These are phyloP conservation scores for Thelonectria olida DNA, from an alignment of 2,329 filamentous ascomycete species.

Conservation along the genomic window DNA sequence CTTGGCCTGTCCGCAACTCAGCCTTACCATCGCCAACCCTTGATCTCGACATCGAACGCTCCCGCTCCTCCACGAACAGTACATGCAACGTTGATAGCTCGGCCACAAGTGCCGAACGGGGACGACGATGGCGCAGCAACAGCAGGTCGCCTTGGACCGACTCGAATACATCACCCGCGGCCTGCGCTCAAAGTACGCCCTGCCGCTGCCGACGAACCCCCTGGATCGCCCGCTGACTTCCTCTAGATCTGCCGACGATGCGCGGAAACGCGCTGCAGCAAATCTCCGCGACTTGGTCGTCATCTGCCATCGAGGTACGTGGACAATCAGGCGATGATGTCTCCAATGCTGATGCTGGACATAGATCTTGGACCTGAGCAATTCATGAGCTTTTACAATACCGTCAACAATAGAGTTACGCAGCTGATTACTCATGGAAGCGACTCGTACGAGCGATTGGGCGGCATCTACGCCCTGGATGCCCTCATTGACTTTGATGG, in stretches of 20 bases:
- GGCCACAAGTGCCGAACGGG: conserved; percentile 37
- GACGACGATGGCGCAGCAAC: conserved; percentile 54
- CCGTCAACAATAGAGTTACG: conserved; percentile 66
- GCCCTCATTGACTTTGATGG: conserved; percentile 96
- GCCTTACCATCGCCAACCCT: conserved; percentile 3
- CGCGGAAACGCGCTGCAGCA: conserved; percentile 61
- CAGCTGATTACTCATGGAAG: conserved; percentile 82
- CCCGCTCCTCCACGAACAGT: conserved; percentile 22
- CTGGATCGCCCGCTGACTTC: conserved; percentile 25
- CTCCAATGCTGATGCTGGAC: conserved; percentile 24
- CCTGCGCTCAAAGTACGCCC: conserved; percentile 62
- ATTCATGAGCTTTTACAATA: conserved; percentile 70
- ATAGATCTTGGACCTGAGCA: conserved; percentile 81
- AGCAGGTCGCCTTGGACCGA: conserved; percentile 63
- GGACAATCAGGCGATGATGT: not conserved
- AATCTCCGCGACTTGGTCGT: conserved; percentile 65
- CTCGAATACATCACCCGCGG: conserved; percentile 65
- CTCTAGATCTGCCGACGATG: conserved; percentile 55
- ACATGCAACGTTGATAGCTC: conserved; percentile 42
- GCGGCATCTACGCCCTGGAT: conserved; percentile 91
- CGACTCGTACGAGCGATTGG: conserved; percentile 88
- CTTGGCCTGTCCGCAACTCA: not conserved
- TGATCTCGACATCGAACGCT: conserved; percentile 13
- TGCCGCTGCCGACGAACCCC: not conserved
- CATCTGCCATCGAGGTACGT: conserved; percentile 63